These are phyloP conservation scores for Paecilomyces sp. DNA, from an alignment of 2,329 filamentous ascomycete genomes.

Conservation along the genomic window DNA sequence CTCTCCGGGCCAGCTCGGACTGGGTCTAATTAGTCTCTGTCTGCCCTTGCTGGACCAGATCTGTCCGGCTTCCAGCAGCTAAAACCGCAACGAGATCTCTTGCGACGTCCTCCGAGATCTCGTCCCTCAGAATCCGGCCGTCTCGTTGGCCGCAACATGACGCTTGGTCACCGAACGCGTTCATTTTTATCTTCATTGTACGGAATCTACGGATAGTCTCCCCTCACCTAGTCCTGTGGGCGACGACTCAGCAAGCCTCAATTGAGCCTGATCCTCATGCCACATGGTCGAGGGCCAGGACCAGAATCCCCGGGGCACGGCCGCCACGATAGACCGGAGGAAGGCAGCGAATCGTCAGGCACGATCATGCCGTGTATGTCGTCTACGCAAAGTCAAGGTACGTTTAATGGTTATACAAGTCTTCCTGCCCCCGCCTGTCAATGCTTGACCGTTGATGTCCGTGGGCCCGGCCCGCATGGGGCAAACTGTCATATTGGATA, in stretches of 20 bases:
- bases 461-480: conserved; percentile 1
- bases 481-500: not conserved
- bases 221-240: not conserved
- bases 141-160: not conserved
- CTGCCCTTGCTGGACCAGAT: not conserved
- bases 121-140: not conserved
- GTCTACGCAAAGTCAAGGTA: conserved; percentile 33
- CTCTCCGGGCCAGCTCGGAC: not conserved
- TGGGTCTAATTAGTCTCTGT: not conserved
- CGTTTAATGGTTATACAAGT: conserved; percentile 3
- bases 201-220: not conserved
- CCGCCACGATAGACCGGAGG: conserved; percentile 5
- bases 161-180: not conserved
- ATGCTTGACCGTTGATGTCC: not conserved
- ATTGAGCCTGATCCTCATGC: not conserved
- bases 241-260: not conserved
- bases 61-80: not conserved
- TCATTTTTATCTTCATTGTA: not conserved
- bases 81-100: not conserved
- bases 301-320: not conserved
- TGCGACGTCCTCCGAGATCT: not conserved
- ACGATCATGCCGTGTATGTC: conserved; percentile 31
- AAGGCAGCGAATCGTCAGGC: conserved; percentile 25
- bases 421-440: not conserved
- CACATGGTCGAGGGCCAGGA: not conserved